Conservation (phyloP, 1,139 yeast species). For the Sugiyamaella grinbergsii region DNA sequence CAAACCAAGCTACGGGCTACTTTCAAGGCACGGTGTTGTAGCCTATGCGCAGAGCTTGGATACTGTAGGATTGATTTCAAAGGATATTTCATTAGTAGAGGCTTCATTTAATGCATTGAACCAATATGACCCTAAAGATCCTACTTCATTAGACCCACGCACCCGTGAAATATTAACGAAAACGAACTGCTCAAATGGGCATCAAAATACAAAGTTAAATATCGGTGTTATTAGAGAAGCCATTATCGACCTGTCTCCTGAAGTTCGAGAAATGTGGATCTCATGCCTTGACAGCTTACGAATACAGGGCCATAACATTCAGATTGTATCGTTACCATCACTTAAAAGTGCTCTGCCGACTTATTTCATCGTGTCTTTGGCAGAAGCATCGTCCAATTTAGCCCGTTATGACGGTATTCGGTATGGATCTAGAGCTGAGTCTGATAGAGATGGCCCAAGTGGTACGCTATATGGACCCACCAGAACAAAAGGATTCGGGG, state of each 20-base stretch:
- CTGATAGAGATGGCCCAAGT: constrained; percentile 43
- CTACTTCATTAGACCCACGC: constrained; percentile 60
- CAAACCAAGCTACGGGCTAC: constrained; percentile 89
- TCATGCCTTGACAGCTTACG: constrained; percentile 48
- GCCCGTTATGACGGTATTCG: constrained; percentile 89
- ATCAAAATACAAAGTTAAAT: constrained; percentile 40
- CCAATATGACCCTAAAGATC: constrained; percentile 69
- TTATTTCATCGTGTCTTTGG: constrained; percentile 84
- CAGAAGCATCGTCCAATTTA: constrained; percentile 92
- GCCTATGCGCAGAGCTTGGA: constrained; percentile 94
- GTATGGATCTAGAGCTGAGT: constrained; percentile 61
- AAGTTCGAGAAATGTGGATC: constrained; percentile 53
- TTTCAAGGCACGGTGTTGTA: constrained; percentile 89
- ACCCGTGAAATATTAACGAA: constrained; percentile 33
- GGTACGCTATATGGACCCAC: constrained; percentile 56
- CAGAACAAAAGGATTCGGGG: constrained; percentile 68
- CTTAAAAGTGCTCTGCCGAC: constrained; percentile 71
- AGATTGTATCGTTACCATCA: constrained; percentile 68
- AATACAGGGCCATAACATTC: constrained; percentile 56
- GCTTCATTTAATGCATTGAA: constrained; percentile 61
- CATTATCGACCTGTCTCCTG: constrained; percentile 55
- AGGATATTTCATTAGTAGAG: constrained; percentile 48
- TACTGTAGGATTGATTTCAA: constrained; percentile 82
- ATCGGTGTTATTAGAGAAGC: constrained; percentile 78
- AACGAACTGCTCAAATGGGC: constrained; percentile 17